Conservation (phyloP, 345 rosid genomes). For the Clarkia xantiana region DNA sequence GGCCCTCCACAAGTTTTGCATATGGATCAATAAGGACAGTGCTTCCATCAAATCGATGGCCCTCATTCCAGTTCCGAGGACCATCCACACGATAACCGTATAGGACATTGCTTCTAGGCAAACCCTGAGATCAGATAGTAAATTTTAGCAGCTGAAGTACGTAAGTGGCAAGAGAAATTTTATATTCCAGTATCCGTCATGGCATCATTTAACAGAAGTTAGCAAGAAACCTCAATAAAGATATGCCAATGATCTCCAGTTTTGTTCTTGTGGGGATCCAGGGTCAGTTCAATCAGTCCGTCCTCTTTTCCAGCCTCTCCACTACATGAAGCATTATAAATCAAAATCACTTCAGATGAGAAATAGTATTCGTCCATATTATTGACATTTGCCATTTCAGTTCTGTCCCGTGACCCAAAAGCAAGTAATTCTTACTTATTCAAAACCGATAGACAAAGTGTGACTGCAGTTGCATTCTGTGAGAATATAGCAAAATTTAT, state of each 20-base stretch:
- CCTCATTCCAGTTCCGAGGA: conserved; percentile 64
- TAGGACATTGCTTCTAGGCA: conserved; percentile 54
- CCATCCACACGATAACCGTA: conserved; percentile 86
- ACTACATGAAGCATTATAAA: conserved; percentile 3
- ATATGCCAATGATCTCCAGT: conserved; percentile 93
- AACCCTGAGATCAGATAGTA: conserved; percentile 32
- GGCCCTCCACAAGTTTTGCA: conserved; percentile 84
- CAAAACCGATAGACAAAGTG: conserved; percentile 64
- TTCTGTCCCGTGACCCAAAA: background rate
- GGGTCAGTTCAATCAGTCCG: conserved; percentile 44
- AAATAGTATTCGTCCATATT: background rate
- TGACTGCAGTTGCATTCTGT: conserved; percentile 67
- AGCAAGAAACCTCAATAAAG: conserved; percentile 44
- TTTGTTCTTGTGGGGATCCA: conserved; percentile 62
- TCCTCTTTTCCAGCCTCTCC: conserved; percentile 23
- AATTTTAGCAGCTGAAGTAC: conserved; percentile 10
- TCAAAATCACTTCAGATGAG: conserved; percentile 14
- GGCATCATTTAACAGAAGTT: conserved; percentile 1
- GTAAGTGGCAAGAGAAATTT: background rate
- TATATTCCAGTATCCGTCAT: too few species aligned
- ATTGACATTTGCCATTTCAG: background rate
- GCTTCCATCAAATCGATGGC: conserved; percentile 65
- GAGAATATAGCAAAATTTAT: conserved; percentile 80
- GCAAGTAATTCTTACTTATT: conserved; percentile 27
- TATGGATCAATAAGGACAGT: conserved; percentile 71